Percentiles rank a stretch among this genome's conserved stretches.
phyloP scores from a whole-genome alignment of 768 basidiomycete genomes.

The Suillus plorans region DNA sequence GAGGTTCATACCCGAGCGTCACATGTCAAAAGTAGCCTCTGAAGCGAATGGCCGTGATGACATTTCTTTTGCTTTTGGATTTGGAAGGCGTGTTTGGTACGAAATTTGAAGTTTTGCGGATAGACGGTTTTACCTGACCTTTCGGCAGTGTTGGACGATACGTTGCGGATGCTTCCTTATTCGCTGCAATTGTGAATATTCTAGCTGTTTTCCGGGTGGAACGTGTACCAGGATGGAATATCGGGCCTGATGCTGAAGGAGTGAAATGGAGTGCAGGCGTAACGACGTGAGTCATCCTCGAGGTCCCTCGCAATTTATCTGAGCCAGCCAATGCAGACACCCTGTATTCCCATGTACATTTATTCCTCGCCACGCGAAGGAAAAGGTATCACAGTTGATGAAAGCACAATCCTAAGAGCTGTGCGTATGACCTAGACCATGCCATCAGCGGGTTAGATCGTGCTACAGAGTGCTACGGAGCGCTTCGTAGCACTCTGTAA shows the following conservation, averaged over 20 bases:
- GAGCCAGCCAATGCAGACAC: constrained; percentile 1
- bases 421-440: not conserved
- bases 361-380: constrained; percentile 1
- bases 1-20: constrained; percentile 39
- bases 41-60: constrained; percentile 6
- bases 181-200: constrained; percentile 24
- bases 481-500: too few species aligned
- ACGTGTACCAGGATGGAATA: constrained; percentile 14
- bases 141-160: constrained; percentile 39
- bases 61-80: constrained; percentile 26
- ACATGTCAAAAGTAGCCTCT: constrained; percentile 13
- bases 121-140: not conserved
- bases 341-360: constrained; percentile 9
- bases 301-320: not conserved
- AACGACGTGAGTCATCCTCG: constrained; percentile 19
- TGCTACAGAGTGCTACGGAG: too few species aligned
- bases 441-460: too few species aligned
- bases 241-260: constrained; percentile 19
- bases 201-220: constrained; percentile 19
- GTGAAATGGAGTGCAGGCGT: constrained; percentile 21
- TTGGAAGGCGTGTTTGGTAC: constrained; percentile 43
- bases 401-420: not conserved
- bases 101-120: not conserved
- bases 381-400: not conserved
- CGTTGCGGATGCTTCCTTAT: constrained; percentile 40